These are phyloP conservation scores for Microascus cirrosus DNA, from an alignment of 2,329 filamentous ascomycete species.

Conservation along the genomic window DNA sequence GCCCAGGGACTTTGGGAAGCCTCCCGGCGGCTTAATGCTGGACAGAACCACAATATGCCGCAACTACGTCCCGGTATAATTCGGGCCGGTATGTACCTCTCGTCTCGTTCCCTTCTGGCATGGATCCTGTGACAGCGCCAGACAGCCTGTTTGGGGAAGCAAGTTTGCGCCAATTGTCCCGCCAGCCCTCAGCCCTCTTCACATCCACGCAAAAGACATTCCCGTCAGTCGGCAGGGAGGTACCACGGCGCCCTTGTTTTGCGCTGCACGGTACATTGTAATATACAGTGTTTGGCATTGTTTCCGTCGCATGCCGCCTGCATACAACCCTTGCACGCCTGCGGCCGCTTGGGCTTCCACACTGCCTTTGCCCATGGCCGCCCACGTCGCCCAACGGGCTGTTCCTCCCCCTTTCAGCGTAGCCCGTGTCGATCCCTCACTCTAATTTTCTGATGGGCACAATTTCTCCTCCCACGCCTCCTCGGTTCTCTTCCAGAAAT, in stretches of 20 bases:
- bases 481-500: not conserved
- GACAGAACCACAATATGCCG: slow-evolving; percentile 32
- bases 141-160: not conserved
- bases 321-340: not conserved
- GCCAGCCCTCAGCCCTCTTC: not conserved
- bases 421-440: slow-evolving; percentile 1
- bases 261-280: not conserved
- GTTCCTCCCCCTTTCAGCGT: slow-evolving; percentile 1
- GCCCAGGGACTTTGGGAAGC: not conserved
- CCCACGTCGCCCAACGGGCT: not conserved
- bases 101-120: not conserved
- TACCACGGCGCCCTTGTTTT: not conserved
- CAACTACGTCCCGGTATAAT: slow-evolving; percentile 40
- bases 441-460: slow-evolving; percentile 2
- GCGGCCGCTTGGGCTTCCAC: slow-evolving; percentile 1
- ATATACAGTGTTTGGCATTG: not conserved
- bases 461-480: not conserved
- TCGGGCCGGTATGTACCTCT: slow-evolving; percentile 45
- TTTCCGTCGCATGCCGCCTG: not conserved
- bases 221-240: not conserved
- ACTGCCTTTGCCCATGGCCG: not conserved
- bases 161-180: not conserved
- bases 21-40: slow-evolving; percentile 3
- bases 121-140: not conserved
- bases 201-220: not conserved